phyloP scores from a whole-genome alignment of 441 rosid genomes.

The Lepidium campestre region DNA sequence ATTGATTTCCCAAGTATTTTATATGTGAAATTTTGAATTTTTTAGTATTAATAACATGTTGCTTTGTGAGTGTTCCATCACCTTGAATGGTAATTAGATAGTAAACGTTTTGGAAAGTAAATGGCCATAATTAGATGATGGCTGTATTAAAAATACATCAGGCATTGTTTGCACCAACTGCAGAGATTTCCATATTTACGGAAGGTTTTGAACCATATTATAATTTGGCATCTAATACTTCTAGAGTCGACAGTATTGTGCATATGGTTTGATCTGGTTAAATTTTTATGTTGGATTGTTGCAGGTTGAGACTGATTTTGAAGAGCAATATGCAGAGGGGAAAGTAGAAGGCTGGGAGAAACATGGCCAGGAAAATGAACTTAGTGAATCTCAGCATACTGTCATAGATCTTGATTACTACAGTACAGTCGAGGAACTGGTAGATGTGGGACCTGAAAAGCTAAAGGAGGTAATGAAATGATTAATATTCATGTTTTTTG shows the following conservation, averaged over 20 bases:
- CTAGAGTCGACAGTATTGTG: neutral
- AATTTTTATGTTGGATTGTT: constrained; percentile 9
- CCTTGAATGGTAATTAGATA: neutral
- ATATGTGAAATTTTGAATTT: neutral
- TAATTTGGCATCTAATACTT: neutral
- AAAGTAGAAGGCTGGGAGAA: constrained; percentile 63
- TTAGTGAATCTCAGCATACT: constrained; percentile 33
- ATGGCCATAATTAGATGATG: neutral
- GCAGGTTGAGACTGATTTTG: constrained; percentile 76
- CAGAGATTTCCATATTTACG: neutral
- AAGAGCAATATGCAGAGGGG: constrained; percentile 62
- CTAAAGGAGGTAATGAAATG: constrained; percentile 63
- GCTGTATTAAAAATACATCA: neutral
- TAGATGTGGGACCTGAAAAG: constrained; percentile 90
- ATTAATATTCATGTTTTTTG: neutral
- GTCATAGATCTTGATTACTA: constrained; percentile 86
- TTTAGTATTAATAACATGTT: neutral
- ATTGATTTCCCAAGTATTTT: neutral
- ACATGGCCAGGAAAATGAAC: constrained; percentile 54
- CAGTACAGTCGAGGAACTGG: constrained; percentile 78
- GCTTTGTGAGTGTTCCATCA: neutral
- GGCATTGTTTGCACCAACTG: neutral
- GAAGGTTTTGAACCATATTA: neutral
- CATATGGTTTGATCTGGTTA: neutral
- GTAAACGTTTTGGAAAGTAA: neutral